Percentiles rank a stretch among this genome's conserved stretches.
Evolutionary conservation across 768 basidiomycete species (phyloP).

Genomic region (Xerocomus potaroensis): DNA sequence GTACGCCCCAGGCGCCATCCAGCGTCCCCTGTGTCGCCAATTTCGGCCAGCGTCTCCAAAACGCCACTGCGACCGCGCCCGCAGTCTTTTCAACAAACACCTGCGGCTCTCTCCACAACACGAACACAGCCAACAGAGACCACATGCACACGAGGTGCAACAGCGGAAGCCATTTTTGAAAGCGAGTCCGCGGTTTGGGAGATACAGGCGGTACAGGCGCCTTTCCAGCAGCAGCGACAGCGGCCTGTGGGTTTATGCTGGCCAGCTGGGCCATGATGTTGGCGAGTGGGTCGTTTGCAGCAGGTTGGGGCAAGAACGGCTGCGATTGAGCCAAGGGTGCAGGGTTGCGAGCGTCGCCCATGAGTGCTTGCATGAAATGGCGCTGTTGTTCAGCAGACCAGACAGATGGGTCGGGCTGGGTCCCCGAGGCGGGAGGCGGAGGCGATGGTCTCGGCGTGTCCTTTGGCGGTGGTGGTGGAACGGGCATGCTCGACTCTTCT

Average conservation of each 20-base stretch:
- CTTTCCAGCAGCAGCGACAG: slow-evolving; percentile 22
- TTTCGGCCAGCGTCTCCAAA: slow-evolving; percentile 64
- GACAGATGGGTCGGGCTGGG: slow-evolving; percentile 48
- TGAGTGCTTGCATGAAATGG: slow-evolving; percentile 64
- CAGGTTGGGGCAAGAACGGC: neutral
- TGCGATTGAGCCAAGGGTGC: slow-evolving; percentile 18
- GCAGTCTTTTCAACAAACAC: slow-evolving; percentile 37
- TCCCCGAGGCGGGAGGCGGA: slow-evolving; percentile 21
- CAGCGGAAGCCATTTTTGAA: too few relatives aligned
- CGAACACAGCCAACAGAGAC: slow-evolving; percentile 62
- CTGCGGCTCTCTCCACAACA: slow-evolving; percentile 60
- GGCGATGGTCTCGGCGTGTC: slow-evolving; percentile 25
- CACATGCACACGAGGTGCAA: slow-evolving; percentile 64
- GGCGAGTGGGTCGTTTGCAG: slow-evolving; percentile 43
- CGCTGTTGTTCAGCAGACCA: slow-evolving; percentile 70
- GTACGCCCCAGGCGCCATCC: slow-evolving; percentile 44
- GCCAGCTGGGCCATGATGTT: slow-evolving; percentile 36
- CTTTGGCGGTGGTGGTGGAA: slow-evolving; percentile 19
- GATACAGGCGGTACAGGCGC: slow-evolving; percentile 18
- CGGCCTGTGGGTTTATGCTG: slow-evolving; percentile 25
- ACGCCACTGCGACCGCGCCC: slow-evolving; percentile 30
- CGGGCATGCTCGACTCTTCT: slow-evolving; percentile 32
- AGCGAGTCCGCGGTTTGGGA: slow-evolving; percentile 37
- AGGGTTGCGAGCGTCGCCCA: slow-evolving; percentile 36
- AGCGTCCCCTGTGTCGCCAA: slow-evolving; percentile 39